Percentiles rank a stretch among this genome's conserved stretches.
phyloP scores from a whole-genome alignment of 176 grass and related monocot species.

The Carex cristatella region DNA sequence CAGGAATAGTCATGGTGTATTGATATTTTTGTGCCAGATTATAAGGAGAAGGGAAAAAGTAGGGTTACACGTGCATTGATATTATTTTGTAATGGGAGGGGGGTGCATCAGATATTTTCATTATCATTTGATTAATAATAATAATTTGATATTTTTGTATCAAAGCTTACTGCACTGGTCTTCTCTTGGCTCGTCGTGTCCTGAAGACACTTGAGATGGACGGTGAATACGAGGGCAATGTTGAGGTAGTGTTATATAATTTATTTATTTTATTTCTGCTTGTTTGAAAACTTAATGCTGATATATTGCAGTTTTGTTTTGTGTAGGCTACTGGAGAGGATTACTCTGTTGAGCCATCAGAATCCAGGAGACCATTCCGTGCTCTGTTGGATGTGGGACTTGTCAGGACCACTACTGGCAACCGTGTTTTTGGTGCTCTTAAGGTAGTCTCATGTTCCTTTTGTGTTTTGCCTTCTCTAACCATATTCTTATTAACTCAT shows the following conservation, averaged over 20 bases:
- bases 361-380: slow-evolving; percentile 76
- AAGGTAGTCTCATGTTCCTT: slow-evolving; percentile 35
- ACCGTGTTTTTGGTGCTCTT: slow-evolving; percentile 80
- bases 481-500: neutral
- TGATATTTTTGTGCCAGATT: neutral
- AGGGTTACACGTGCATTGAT: neutral
- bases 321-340: slow-evolving; percentile 74
- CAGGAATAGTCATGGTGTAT: neutral
- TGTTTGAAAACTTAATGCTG: neutral
- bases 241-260: slow-evolving; percentile 35
- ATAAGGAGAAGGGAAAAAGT: neutral
- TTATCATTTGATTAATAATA: neutral
- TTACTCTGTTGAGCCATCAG: slow-evolving; percentile 64
- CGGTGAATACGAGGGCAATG: slow-evolving; percentile 67
- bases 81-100: neutral
- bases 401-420: slow-evolving; percentile 68
- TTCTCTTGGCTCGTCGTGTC: slow-evolving; percentile 73
- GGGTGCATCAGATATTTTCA: neutral
- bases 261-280: neutral
- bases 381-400: slow-evolving; percentile 83
- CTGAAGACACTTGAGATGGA: slow-evolving; percentile 57
- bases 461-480: neutral
- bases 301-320: neutral
- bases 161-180: slow-evolving; percentile 73
- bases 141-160: neutral